Evolutionary conservation across 2,329 filamentous ascomycete species (phyloP).

Genomic region (Aspergillus sp.): DNA sequence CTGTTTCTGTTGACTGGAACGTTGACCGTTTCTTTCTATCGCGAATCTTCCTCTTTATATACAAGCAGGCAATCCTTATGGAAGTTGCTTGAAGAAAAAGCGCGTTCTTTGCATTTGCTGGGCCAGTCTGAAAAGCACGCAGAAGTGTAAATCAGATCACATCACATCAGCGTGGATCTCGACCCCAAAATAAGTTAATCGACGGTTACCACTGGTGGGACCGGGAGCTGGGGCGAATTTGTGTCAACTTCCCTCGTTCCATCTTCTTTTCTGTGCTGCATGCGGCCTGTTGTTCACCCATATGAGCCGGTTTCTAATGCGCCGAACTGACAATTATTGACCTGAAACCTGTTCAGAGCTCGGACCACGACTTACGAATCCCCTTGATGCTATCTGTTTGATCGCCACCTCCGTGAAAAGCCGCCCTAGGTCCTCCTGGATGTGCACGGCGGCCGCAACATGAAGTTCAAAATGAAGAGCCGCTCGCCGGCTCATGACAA

Average conservation of each 20-base stretch:
- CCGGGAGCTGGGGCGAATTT: neutral
- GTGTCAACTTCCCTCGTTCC: neutral
- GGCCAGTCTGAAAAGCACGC: too few species aligned
- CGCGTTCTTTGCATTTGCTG: too few species aligned
- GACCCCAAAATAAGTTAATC: neutral
- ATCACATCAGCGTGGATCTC: too few species aligned
- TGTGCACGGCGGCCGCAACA: slow-evolving; percentile 24
- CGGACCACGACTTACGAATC: neutral
- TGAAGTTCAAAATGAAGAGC: slow-evolving; percentile 34
- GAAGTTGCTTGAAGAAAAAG: too few species aligned
- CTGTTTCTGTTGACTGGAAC: slow-evolving; percentile 13
- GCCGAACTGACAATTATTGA: neutral
- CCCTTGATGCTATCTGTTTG: slow-evolving; percentile 9
- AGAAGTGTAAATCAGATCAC: too few species aligned
- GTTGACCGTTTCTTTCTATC: neutral
- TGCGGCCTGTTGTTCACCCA: neutral
- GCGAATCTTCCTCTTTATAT: neutral
- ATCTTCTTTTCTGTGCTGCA: neutral
- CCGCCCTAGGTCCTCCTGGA: slow-evolving; percentile 17
- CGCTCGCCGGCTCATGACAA: slow-evolving; percentile 28
- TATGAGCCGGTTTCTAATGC: neutral
- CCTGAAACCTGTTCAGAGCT: neutral
- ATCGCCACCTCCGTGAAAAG: slow-evolving; percentile 3
- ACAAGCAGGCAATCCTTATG: too few species aligned
- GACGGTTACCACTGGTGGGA: neutral